Evolutionary conservation across 1,284 basidiomycete species (phyloP), one percentile per base, ranked within the genome.

Genomic region (Inonotus obliquus): DNA sequence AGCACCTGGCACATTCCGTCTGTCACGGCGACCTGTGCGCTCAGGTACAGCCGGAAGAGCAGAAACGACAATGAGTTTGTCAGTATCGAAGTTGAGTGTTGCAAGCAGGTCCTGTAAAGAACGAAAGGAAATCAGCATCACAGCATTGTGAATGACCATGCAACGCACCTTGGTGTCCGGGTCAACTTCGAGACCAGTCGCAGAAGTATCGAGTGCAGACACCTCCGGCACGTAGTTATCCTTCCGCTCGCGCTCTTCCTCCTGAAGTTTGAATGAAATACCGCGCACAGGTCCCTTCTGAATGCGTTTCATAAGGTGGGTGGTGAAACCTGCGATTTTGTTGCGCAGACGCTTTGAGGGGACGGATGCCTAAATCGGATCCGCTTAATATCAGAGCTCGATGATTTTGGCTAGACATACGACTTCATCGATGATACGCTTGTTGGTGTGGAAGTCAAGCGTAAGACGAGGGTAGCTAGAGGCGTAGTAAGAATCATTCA

Each of bases 181-280:
- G 75, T 98, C 95, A 73, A 98, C 83, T 74, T 95, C 91, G 63
- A 97, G 81, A 56, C 88, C 89, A 64, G 78, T 77, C 44, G 81
- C 83, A 67, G 81, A 81, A 65, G 86, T 88, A 76, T 96, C 93
- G 67, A 98, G 90, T 58, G 95, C 95, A 65, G 95, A 98, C 60
- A 96, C 87, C 73, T 97, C 95, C 68, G 95, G 95, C 60, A 97
- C 94, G 77, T 96, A 97, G 83, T 96, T 95, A 77, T 98, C 96
- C 87, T 99, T 99, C 75, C 96, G 85, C 82, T 99, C 97, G 69
- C 97, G 88, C 83, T 99, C 97, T 81, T 99, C 97, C 77, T 99
- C 97, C 79, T 99, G 97, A 69, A 99, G 91, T 82, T 98, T 98
- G 94, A 99, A 99, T 68, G 96, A 98, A 78, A 99, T 99, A 73